Evolutionary conservation across 192 early-diverging fungal species (phyloP), one percentile per base, ranked within the genome.

Genomic region (Entomortierella parvispora): DNA sequence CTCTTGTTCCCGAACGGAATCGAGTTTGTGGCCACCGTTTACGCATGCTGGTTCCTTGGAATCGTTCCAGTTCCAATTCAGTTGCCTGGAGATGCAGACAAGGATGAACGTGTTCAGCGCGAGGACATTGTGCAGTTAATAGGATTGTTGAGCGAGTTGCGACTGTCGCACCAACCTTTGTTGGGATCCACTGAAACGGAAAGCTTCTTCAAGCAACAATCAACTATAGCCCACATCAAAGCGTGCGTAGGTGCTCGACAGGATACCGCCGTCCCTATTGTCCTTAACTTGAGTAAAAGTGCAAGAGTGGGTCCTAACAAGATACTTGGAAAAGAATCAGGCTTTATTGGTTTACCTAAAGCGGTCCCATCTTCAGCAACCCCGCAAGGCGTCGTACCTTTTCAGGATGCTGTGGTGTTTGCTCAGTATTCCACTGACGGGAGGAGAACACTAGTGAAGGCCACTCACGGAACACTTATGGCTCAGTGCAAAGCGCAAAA

Each of bases 1-100:
- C 72, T 94, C n/a, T 70, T 92, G 5, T 85, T 90, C 23, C 69
- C 90, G 8, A 88, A 83, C 47, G 85, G 92, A 25, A 59, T 90
- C 10, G 93, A 94, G 54, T 89, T 89, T 77, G 75, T 92, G 6
- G 69, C 83, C 4, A 84, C 89, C 0, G 53, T 95, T 9, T 90
- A 91, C 71, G 93, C 94, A 18, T 93, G 91, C 68, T 80, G 94
- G 63, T 84, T 90, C 18, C 81, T 93, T 11, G 93, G 94, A 34
- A 81, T 90, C 0, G 70, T 92, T 4, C 82, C 88, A 29, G 87
- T 95, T 26, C 88, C 93, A 1, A 49, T 94, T 1, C 58, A 86
- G 10, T 82, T 84, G n/a, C 84, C 85, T 22, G 94, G 95, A 48
- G 56, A 65, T 2, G 47, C 62, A 26, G 82, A 87, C n/a, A n/a